A percentile compares a stretch with the other conserved stretches of the same genome.
Conservation (phyloP, 768 basidiomycete species). For the Chlorophyllum brunneum region DNA sequence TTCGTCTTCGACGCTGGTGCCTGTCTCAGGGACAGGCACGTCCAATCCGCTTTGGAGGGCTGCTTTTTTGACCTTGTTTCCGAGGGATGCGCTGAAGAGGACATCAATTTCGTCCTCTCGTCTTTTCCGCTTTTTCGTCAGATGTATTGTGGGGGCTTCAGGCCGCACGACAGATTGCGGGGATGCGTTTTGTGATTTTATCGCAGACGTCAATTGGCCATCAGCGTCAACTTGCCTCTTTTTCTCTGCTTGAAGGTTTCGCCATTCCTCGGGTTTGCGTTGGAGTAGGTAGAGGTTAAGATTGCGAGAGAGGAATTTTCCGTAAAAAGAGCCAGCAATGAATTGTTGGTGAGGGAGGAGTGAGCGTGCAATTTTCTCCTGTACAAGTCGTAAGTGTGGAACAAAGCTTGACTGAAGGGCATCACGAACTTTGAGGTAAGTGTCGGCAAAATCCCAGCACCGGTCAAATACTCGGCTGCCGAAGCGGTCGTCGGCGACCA, state of each 20-base stretch:
- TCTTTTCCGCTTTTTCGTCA: slow-evolving; percentile 44
- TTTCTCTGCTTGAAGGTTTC: slow-evolving; percentile 55
- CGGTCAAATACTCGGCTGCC: slow-evolving; percentile 88
- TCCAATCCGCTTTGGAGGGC: slow-evolving; percentile 29
- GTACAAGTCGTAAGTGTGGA: slow-evolving; percentile 10
- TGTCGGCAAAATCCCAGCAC: slow-evolving; percentile 91
- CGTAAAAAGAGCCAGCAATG: slow-evolving; percentile 77
- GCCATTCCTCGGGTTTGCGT: slow-evolving; percentile 84
- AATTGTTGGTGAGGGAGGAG: slow-evolving; percentile 67
- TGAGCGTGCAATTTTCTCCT: slow-evolving; percentile 92
- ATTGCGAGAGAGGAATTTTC: slow-evolving; percentile 81
- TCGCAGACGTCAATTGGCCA: not conserved
- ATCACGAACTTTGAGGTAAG: slow-evolving; percentile 77
- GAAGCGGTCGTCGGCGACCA: slow-evolving; percentile 83
- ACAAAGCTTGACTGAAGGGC: not conserved
- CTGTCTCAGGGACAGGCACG: not conserved
- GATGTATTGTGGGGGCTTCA: not conserved
- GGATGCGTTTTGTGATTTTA: slow-evolving; percentile 12
- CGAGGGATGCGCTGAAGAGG: slow-evolving; percentile 57
- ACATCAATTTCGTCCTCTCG: slow-evolving; percentile 71
- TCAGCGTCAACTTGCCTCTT: slow-evolving; percentile 19
- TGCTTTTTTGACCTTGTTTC: slow-evolving; percentile 56
- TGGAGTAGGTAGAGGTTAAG: slow-evolving; percentile 76
- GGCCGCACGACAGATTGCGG: not conserved
- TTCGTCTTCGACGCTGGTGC: slow-evolving; percentile 16